These are phyloP conservation scores for Platanthera guangdongensis DNA, from an alignment of 106 monocot genomes.

Conservation along the genomic window DNA sequence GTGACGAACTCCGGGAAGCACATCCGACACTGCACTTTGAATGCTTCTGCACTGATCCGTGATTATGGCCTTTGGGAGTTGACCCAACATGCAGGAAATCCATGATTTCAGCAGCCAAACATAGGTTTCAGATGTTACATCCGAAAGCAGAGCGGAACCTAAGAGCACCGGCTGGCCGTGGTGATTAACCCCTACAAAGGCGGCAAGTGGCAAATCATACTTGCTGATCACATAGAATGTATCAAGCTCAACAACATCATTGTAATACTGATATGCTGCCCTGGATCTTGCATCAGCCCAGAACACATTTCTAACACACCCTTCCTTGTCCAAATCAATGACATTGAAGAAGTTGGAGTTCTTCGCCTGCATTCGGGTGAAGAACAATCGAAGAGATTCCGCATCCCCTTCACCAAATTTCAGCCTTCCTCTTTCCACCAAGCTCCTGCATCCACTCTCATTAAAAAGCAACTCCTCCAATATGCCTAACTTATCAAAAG, in stretches of 20 bases:
- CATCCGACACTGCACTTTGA: conserved; percentile 30
- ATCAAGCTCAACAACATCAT: conserved; percentile 28
- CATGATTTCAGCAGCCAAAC: conserved; percentile 46
- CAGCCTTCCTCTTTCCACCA: conserved; percentile 10
- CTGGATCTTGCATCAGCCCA: conserved; percentile 33
- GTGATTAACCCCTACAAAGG: conserved; percentile 32
- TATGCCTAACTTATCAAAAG: no score
- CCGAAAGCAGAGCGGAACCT: conserved; percentile 26
- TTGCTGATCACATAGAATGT: conserved; percentile 19
- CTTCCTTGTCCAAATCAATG: conserved; percentile 30
- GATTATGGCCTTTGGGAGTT: conserved; percentile 35
- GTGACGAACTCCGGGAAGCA: conserved; percentile 36
- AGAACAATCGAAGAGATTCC: conserved; percentile 18
- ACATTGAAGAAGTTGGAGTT: conserved; percentile 28
- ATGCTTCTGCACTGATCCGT: conserved; percentile 35
- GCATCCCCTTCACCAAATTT: conserved; percentile 17
- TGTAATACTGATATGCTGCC: conserved; percentile 20
- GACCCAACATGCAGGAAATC: conserved; percentile 44
- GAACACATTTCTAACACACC: conserved; percentile 21
- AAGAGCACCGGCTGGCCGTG: conserved; percentile 25
- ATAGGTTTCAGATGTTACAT: conserved; percentile 24
- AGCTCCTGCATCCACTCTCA: background rate
- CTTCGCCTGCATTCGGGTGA: conserved; percentile 21
- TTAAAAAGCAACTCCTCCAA: background rate
- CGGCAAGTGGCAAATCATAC: conserved; percentile 30